Conservation (phyloP, 176 grass and related monocot genomes). For the Aegilops bicornis region DNA sequence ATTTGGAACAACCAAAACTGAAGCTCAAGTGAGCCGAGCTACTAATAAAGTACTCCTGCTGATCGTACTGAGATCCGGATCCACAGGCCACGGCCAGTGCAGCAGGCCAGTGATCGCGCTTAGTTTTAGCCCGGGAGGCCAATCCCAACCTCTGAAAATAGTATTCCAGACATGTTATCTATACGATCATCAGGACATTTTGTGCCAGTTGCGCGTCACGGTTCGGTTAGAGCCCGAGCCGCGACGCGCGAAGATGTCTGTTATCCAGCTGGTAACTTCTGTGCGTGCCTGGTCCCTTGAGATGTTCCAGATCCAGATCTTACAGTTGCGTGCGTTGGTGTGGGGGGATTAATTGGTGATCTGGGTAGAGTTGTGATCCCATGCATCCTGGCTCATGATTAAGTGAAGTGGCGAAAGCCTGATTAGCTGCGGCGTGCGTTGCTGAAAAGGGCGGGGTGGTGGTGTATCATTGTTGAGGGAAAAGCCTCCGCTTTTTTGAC, state of each 20-base stretch:
- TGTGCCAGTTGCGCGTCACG: background rate
- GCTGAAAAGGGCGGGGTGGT: slow-evolving; percentile 19
- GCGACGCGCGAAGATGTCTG: background rate
- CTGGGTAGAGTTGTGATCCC: slow-evolving; percentile 26
- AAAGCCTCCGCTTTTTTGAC: slow-evolving; percentile 21
- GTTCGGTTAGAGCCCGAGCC: background rate
- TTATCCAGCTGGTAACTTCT: slow-evolving; percentile 20
- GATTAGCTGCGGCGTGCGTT: slow-evolving; percentile 43
- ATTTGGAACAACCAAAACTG: slow-evolving; percentile 27
- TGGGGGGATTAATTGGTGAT: slow-evolving; percentile 12
- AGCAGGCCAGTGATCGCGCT: slow-evolving; percentile 30
- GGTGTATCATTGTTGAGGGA: slow-evolving; percentile 35
- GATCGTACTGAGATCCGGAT: slow-evolving; percentile 41
- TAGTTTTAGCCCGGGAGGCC: background rate
- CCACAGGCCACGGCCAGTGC: slow-evolving; percentile 17
- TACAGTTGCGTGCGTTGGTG: background rate
- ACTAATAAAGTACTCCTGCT: background rate
- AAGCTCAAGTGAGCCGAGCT: background rate
- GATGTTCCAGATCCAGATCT: slow-evolving; percentile 42
- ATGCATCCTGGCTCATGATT: slow-evolving; percentile 35
- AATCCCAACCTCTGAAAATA: slow-evolving; percentile 13
- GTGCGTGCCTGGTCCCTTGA: background rate
- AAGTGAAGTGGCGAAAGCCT: slow-evolving; percentile 44
- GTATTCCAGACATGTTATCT: background rate
- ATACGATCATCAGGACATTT: background rate